Evolutionary conservation across 2,329 filamentous ascomycete species (phyloP).

Genomic region (Aureobasidium lini): DNA sequence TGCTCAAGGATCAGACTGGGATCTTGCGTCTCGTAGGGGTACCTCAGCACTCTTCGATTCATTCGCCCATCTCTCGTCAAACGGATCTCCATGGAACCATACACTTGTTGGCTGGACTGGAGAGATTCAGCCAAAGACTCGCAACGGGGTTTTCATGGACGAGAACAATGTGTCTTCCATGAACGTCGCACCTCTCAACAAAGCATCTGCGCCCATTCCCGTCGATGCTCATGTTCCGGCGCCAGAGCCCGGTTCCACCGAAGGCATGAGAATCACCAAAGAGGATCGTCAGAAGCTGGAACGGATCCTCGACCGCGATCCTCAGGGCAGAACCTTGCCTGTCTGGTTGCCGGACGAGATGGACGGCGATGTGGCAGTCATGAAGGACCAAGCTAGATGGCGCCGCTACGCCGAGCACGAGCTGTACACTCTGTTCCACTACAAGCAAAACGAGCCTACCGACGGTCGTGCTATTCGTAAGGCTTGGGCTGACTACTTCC

Average conservation of each 20-base stretch:
- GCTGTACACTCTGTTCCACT: conserved; percentile 88
- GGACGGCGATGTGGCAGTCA: conserved; percentile 59
- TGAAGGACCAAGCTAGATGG: conserved; percentile 83
- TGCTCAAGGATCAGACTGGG: conserved; percentile 49
- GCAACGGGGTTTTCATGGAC: conserved; percentile 20
- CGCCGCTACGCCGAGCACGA: conserved; percentile 85
- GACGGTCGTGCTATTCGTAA: conserved; percentile 74
- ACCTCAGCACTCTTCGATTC: conserved; percentile 91
- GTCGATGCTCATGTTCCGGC: conserved; percentile 50
- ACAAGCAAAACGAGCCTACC: conserved; percentile 86
- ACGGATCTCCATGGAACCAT: conserved; percentile 79
- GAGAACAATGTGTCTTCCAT: conserved; percentile 38
- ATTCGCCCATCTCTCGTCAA: conserved; percentile 79
- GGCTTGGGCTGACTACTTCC: conserved; percentile 88
- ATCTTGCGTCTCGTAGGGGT: conserved; percentile 68
- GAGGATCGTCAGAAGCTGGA: conserved; percentile 69
- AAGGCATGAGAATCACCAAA: conserved; percentile 63
- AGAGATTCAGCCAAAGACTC: conserved; percentile 43
- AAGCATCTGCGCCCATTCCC: conserved; percentile 72
- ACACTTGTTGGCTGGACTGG: conserved; percentile 93
- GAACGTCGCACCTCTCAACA: conserved; percentile 54
- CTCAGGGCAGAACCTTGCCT: conserved; percentile 71
- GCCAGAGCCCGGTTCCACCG: conserved; percentile 36
- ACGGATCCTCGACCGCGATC: conserved; percentile 61
- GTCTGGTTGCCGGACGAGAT: conserved; percentile 81